Evolutionary conservation across 1,284 basidiomycete species (phyloP), one percentile per base, ranked within the genome.

Genomic region (Psilocybe mexicana): DNA sequence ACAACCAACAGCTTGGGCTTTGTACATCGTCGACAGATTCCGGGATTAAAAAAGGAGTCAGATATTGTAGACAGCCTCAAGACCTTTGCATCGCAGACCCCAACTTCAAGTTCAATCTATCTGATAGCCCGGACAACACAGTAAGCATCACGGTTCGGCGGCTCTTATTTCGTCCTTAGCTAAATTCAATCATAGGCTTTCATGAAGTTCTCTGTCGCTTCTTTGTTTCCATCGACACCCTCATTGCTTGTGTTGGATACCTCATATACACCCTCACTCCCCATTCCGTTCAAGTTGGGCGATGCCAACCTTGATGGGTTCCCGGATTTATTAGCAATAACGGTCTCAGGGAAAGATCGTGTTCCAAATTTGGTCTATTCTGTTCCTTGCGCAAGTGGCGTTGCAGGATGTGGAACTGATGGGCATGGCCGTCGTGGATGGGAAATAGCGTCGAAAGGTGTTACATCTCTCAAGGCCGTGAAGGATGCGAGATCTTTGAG

Each of bases 251-350:
- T 94, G 12, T 74, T 84, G 26, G 90, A 92, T 67, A 85, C 81
- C 46, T 81, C 85, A 4, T 74, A 81, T 55, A 74, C 73, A 0
- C 87, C 90, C 0, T 67, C 85, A 0, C 70, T 96, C 2, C 95
- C 96, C 0, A 74, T 95, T 5, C 80, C 92, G 0, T 73, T 98
- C 43, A 89, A 88, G 58, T 74, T 96, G 0, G 97, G 96, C 43
- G 97, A 99, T 74, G 90, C 84, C 58, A 93, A 98, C 72, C 81
- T 96, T 38, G 96, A 99, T 69, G 97, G 97, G 0, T 98, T 93
- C 75, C 96, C 97, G 0, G 97, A 99, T 66, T 68, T 98, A 6
- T 76, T 98, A 2, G 66, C 90, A 5, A 85, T 95, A 52, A 65
- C 74, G 45, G 81, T 78, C 1, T 74, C 78, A 14, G 79, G 68